Conservation (phyloP, 345 rosid genomes). For the Citrus medica region DNA sequence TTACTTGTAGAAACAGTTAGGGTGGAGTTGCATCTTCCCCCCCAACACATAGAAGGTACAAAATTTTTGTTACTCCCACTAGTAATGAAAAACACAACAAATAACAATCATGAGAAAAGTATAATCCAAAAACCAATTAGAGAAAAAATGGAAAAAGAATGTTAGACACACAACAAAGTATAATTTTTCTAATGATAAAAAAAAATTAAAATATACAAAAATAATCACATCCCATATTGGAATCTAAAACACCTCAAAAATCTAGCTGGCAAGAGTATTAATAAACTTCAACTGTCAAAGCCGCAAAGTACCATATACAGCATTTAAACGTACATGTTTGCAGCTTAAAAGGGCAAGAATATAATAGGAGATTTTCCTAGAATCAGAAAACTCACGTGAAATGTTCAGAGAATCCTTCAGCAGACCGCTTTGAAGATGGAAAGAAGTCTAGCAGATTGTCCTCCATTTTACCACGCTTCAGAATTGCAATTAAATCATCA, state of each 20-base stretch:
- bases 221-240: background rate
- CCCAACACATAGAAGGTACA: background rate
- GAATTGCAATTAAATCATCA: slow-evolving; percentile 85
- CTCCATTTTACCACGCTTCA: slow-evolving; percentile 95
- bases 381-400: slow-evolving; percentile 64
- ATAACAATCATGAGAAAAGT: background rate
- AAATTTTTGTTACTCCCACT: background rate
- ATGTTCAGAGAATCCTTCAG: slow-evolving; percentile 93
- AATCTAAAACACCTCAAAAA: background rate
- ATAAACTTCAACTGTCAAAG: background rate
- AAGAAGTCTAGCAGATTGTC: slow-evolving; percentile 82
- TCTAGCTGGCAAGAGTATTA: background rate
- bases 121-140: background rate
- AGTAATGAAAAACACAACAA: background rate
- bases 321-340: background rate
- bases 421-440: slow-evolving; percentile 77
- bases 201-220: background rate
- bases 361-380: background rate
- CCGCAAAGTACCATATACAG: background rate
- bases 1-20: background rate
- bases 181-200: background rate
- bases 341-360: background rate
- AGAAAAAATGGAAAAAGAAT: background rate
- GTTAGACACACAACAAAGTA: background rate
- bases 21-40: background rate